Evolutionary conservation across 75 land plant species (phyloP).

Genomic region (Picea glauca): DNA sequence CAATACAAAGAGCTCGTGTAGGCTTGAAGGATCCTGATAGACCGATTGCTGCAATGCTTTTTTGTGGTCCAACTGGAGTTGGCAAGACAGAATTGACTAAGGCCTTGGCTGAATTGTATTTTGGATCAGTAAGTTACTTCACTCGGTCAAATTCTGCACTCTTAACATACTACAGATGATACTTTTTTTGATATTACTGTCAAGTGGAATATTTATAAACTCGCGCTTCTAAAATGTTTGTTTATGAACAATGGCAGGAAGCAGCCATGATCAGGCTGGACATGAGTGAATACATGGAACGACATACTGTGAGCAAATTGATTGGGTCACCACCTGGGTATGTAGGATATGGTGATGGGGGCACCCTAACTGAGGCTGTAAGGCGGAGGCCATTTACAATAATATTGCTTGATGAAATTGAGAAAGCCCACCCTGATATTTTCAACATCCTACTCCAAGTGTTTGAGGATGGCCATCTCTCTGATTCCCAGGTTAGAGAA

Average conservation of each 20-base stretch:
- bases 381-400: constrained; percentile 86
- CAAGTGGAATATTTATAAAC: background rate
- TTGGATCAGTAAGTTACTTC: constrained; percentile 80
- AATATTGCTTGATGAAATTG: constrained; percentile 90
- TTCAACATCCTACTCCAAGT: constrained; percentile 93
- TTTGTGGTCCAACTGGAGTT: constrained; percentile 99
- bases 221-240: background rate
- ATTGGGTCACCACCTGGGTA: constrained; percentile 98
- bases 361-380: constrained; percentile 86
- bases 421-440: constrained; percentile 96
- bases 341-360: constrained; percentile 94
- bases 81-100: constrained; percentile 98
- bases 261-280: constrained; percentile 89
- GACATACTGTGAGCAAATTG: constrained; percentile 90
- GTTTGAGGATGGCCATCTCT: constrained; percentile 94
- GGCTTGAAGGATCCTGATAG: constrained; percentile 92
- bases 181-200: background rate
- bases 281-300: constrained; percentile 99
- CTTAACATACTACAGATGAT: background rate
- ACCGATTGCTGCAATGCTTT: constrained; percentile 91
- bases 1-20: constrained; percentile 79
- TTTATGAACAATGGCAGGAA: constrained; percentile 53
- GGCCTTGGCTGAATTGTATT: constrained; percentile 79
- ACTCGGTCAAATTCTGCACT: no score
- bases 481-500: constrained; percentile 78